These are phyloP conservation scores for Gliomastix tumulicola DNA, from an alignment of 2,329 filamentous ascomycete species.

Conservation along the genomic window DNA sequence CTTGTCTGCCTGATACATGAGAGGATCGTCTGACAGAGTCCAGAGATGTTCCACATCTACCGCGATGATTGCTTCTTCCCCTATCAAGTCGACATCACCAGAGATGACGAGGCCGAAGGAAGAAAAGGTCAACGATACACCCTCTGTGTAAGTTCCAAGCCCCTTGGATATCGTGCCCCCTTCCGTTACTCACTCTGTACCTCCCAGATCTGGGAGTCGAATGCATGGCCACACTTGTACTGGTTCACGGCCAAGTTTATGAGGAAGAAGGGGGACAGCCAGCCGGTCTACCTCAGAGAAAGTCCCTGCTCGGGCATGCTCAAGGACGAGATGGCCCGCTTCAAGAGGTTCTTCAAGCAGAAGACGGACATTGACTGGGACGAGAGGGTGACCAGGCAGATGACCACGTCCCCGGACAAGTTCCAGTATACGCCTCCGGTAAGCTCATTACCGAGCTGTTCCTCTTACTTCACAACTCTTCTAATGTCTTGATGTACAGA, in stretches of 20 bases:
- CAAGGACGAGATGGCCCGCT: slow-evolving; percentile 36
- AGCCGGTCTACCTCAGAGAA: slow-evolving; percentile 27
- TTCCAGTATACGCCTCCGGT: slow-evolving; percentile 41
- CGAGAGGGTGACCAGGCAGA: slow-evolving; percentile 33
- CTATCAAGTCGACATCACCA: slow-evolving; percentile 56
- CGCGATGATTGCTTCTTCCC: slow-evolving; percentile 53
- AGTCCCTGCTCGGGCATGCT: slow-evolving; percentile 30
- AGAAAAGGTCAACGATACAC: slow-evolving; percentile 51
- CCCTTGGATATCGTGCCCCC: not conserved
- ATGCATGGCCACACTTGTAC: slow-evolving; percentile 52
- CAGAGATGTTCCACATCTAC: slow-evolving; percentile 60
- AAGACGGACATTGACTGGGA: slow-evolving; percentile 56
- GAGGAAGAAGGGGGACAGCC: slow-evolving; percentile 27
- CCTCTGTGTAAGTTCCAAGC: slow-evolving; percentile 45
- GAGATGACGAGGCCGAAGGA: slow-evolving; percentile 34
- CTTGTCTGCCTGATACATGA: not conserved
- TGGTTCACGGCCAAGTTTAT: slow-evolving; percentile 48
- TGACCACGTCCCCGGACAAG: slow-evolving; percentile 15
- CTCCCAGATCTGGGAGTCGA: slow-evolving; percentile 61
- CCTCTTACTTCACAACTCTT: no score
- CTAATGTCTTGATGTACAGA: no score
- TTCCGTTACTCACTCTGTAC: not conserved
- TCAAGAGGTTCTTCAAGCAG: slow-evolving; percentile 48
- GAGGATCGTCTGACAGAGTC: not conserved
- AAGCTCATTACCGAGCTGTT: no score